Percentiles rank a stretch among this genome's conserved stretches.
Evolutionary conservation across 306 rosid genomes (phyloP).

Genomic region (Prosopis cineraria): DNA sequence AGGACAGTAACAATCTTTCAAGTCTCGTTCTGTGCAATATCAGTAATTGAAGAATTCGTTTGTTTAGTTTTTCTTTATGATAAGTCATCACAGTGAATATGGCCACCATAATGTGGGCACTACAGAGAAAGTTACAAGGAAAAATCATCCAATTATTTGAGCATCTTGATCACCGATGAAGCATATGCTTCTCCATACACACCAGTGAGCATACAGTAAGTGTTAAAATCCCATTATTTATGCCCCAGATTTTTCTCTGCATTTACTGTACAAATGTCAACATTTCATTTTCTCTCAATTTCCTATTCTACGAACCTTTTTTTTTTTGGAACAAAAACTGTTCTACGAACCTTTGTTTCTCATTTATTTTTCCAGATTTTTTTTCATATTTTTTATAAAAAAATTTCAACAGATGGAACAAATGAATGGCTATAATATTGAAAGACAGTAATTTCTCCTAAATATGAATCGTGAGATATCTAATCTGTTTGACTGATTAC

Average conservation of each 20-base stretch:
- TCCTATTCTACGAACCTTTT: background rate
- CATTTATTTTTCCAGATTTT: background rate
- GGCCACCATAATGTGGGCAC: conserved; percentile 2
- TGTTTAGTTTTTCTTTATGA: background rate
- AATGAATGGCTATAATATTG: no score
- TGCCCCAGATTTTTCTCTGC: background rate
- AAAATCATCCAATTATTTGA: background rate
- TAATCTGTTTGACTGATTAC: no score
- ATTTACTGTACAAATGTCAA: no score
- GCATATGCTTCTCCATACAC: background rate
- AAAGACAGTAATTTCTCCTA: no score
- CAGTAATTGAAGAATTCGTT: background rate
- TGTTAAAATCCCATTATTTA: background rate
- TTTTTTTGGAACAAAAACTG: no score
- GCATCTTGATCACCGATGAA: background rate
- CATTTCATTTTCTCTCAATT: background rate
- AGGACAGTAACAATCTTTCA: conserved; percentile 26
- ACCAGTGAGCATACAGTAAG: background rate
- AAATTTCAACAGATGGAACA: no score
- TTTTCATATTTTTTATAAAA: no score
- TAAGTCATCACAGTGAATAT: conserved; percentile 3
- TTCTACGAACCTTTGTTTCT: background rate
- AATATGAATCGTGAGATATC: no score
- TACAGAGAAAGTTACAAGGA: background rate
- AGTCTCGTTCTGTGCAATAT: conserved; percentile 2